These are phyloP conservation scores for Urochloa ruziziensis DNA, from an alignment of 176 grass and related monocot genomes.

Conservation along the genomic window DNA sequence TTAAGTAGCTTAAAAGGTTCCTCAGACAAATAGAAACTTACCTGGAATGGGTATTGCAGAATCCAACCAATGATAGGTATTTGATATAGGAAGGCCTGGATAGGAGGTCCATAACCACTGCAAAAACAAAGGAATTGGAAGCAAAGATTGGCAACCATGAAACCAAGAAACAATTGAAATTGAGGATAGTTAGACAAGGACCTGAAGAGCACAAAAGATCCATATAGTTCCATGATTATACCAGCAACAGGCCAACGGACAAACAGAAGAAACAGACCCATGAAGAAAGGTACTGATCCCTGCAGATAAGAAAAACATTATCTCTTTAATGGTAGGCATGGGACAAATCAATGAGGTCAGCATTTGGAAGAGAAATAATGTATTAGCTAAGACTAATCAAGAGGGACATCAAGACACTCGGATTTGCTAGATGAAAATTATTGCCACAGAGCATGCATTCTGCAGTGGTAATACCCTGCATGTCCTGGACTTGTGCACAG, in stretches of 20 bases:
- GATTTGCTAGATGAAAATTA: background rate
- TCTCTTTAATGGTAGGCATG: constrained; percentile 8
- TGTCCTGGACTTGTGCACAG: background rate
- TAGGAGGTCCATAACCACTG: constrained; percentile 62
- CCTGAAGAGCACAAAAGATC: constrained; percentile 65
- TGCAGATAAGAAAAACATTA: constrained; percentile 29
- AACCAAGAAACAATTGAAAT: constrained; percentile 14
- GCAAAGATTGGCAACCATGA: constrained; percentile 21
- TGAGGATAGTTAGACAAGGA: constrained; percentile 15
- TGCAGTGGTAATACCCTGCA: background rate
- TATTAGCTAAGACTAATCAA: background rate
- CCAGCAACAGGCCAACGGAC: constrained; percentile 83
- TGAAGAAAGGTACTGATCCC: constrained; percentile 86
- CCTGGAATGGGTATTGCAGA: constrained; percentile 61
- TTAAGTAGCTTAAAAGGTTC: too few relatives aligned
- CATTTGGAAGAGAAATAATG: background rate
- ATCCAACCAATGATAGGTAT: constrained; percentile 74
- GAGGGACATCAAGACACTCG: background rate
- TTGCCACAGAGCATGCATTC: background rate
- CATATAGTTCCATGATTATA: constrained; percentile 82
- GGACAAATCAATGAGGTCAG: constrained; percentile 12
- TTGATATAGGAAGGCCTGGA: constrained; percentile 62
- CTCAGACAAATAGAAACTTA: constrained; percentile 5
- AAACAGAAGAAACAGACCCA: constrained; percentile 95
- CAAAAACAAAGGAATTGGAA: background rate